A percentile compares a stretch with the other conserved stretches of the same genome.
Conservation (phyloP, 2,329 filamentous ascomycete species). For the Madurella fahalii region DNA sequence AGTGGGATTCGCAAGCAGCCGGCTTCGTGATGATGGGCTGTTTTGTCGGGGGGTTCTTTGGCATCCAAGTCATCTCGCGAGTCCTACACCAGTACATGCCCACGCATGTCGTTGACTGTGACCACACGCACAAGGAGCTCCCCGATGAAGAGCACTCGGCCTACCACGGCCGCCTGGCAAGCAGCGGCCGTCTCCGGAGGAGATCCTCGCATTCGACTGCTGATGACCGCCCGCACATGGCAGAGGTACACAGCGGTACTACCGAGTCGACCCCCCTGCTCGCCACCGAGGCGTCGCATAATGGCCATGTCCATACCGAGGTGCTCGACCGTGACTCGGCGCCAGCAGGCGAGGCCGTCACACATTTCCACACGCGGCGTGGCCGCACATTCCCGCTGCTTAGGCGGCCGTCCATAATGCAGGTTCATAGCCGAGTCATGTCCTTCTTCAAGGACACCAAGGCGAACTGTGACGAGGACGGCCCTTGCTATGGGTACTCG, state of each 20-base stretch:
- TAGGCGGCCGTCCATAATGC: constrained; percentile 50
- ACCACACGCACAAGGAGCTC: constrained; percentile 64
- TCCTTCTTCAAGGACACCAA: constrained; percentile 65
- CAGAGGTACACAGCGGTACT: constrained; percentile 20
- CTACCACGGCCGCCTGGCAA: constrained; percentile 25
- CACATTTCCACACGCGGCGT: constrained; percentile 24
- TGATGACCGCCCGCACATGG: constrained; percentile 9
- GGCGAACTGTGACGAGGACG: constrained; percentile 56
- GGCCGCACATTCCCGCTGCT: constrained; percentile 30
- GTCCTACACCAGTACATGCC: constrained; percentile 70
- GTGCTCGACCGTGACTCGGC: constrained; percentile 30
- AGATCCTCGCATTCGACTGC: constrained; percentile 13
- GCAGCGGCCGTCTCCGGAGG: constrained; percentile 17
- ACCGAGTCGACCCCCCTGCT: constrained; percentile 51
- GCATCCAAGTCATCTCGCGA: constrained; percentile 70
- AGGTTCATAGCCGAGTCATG: constrained; percentile 54
- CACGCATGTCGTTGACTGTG: constrained; percentile 76
- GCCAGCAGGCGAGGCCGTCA: constrained; percentile 29
- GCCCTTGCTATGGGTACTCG: constrained; percentile 60
- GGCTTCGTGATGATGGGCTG: constrained; percentile 65
- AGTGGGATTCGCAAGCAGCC: constrained; percentile 62
- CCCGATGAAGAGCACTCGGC: constrained; percentile 29
- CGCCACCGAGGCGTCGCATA: constrained; percentile 21
- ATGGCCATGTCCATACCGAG: constrained; percentile 25
- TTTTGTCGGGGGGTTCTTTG: constrained; percentile 68